Conservation (phyloP, 192 early-diverging fungal genomes). For the Funneliformis mosseae region DNA sequence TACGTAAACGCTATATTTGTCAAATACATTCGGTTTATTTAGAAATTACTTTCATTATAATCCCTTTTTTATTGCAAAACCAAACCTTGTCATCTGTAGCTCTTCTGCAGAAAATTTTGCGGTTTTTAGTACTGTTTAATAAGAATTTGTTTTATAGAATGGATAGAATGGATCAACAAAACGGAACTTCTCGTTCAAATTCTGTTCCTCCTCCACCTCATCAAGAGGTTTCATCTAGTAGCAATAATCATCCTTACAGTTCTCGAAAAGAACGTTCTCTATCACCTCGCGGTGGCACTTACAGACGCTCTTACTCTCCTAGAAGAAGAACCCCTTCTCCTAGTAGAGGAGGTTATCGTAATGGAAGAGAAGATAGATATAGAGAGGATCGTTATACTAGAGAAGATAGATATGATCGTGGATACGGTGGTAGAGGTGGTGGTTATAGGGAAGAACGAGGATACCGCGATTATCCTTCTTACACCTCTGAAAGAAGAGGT, state of each 20-base stretch:
- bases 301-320: constrained; percentile 46
- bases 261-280: constrained; percentile 30
- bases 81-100: not conserved
- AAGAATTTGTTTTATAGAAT: not conserved
- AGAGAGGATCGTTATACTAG: constrained; percentile 37
- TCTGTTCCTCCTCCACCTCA: constrained; percentile 22
- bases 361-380: constrained; percentile 38
- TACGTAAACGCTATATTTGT: not conserved
- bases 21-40: not conserved
- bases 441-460: constrained; percentile 44
- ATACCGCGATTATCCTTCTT: constrained; percentile 46
- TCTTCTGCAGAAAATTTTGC: too few species aligned
- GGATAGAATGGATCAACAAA: constrained; percentile 27
- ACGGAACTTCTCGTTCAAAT: constrained; percentile 17
- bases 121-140: too few species aligned
- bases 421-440: constrained; percentile 43
- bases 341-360: constrained; percentile 39
- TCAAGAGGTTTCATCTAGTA: not conserved
- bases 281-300: constrained; percentile 32
- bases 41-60: not conserved
- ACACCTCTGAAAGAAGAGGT: constrained; percentile 43
- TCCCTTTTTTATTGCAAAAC: not conserved
- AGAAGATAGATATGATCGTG: constrained; percentile 40
- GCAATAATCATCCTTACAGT: constrained; percentile 17
- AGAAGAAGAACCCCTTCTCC: constrained; percentile 45